Evolutionary conservation across 441 rosid species (phyloP), one percentile per base, ranked within the genome.

Genomic region (Populus trichocarpa): DNA sequence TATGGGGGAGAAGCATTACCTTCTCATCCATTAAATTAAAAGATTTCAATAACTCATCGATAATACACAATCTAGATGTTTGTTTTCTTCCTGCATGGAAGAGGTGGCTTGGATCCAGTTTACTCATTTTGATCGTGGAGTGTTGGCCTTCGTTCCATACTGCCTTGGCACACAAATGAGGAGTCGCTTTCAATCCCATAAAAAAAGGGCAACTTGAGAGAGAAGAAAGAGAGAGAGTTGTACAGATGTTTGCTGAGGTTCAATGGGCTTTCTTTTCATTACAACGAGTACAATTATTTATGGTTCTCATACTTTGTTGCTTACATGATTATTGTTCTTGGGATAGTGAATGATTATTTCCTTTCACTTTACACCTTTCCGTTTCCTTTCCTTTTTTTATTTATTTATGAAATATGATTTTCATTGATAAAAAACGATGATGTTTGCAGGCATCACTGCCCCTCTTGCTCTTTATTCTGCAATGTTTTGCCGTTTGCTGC

Each of bases 191-290:
- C 28, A 9, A 20, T 36, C 36, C 2, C 18, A 11, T 6, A 26
- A 66, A 61, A 46, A 4, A 65, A 12, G 10, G 20, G 12, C 11
- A 26, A 42, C 20, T 13, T 11, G 35, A 40, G 20, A 28, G 46
- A 9, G 10, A 35, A 42, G 67, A 35, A 9, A 32, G 36, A 53
- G 61, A 53, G 61, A 5, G 32, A 30, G 32, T 3, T 81, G 82
- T 78, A 81, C 78, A 81, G 69, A 78, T 35, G 33, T 67, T 71
- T 74, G 65, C 3, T 32, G 79, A 73, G 79, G 33, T 59, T 72
- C 28, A 73, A 14, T 67, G 63, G 50, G 67, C 40, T 68, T 72
- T 38, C 38, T 26, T 64, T 76, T 28, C 8, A 38, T 26, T 25
- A 36, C 36, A 42, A 25, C 7, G 72, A 73, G 35, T 67, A 18